Conservation (phyloP, 345 rosid genomes). For the Eucalyptus lansdowneana region DNA sequence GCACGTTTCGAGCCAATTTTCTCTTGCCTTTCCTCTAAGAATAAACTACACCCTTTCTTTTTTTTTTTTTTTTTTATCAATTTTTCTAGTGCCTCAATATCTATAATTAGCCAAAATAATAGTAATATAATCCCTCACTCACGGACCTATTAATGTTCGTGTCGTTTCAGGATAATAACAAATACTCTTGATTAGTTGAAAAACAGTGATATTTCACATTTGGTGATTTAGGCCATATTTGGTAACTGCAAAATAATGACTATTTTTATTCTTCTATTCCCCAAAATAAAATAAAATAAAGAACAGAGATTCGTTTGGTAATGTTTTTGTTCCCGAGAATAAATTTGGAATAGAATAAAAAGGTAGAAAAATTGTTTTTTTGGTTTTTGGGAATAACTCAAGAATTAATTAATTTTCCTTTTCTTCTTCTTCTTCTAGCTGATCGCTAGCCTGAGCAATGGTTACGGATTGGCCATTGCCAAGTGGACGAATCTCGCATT, state of each 20-base stretch:
- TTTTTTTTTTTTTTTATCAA: not conserved
- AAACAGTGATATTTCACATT: not conserved
- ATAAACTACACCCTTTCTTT: not conserved
- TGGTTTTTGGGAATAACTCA: no score
- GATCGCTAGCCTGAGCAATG: rapidly evolving
- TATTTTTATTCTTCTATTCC: no score
- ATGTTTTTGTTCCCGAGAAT: rapidly evolving
- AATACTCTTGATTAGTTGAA: not conserved
- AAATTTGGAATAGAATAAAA: no score
- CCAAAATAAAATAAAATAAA: no score
- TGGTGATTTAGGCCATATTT: not conserved
- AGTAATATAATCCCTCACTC: not conserved
- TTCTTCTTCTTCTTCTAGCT: no score
- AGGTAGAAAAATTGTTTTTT: no score
- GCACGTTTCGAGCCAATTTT: not conserved
- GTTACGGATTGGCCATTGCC: not conserved
- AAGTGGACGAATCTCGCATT: not conserved
- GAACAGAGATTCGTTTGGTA: rapidly evolving
- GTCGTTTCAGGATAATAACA: not conserved
- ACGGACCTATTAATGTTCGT: not conserved
- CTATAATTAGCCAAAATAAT: not conserved
- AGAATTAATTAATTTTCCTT: no score
- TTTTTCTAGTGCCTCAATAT: not conserved
- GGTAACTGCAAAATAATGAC: no score
- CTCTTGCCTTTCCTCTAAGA: not conserved